Percentiles rank a stretch among this genome's conserved stretches.
Evolutionary conservation across 148 eudicot genomes (phyloP).

Genomic region (Heliamphora exappendiculata): DNA sequence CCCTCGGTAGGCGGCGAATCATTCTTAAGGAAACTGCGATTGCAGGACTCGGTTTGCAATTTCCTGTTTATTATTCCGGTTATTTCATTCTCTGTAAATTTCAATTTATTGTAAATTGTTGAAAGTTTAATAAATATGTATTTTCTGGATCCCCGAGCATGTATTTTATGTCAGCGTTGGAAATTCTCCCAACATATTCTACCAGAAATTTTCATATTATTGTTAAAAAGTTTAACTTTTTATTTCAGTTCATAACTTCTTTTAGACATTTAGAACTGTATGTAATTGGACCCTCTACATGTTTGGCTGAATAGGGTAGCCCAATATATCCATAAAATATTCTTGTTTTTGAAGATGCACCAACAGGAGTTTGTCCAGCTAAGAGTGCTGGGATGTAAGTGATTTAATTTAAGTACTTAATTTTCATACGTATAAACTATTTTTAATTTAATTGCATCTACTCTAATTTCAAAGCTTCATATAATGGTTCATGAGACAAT

Average conservation of each 20-base stretch:
- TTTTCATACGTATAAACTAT: not conserved
- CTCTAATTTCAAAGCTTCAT: not conserved
- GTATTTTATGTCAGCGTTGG: too few relatives aligned
- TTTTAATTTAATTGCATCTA: not conserved
- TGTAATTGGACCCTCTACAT: not conserved
- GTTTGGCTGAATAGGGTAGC: constrained; percentile 55
- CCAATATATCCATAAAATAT: constrained; percentile 52
- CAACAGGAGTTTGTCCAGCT: constrained; percentile 80
- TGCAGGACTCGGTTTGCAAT: too few relatives aligned
- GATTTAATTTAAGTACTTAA: not conserved
- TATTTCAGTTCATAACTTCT: not conserved
- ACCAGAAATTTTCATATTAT: not conserved
- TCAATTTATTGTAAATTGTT: too few relatives aligned
- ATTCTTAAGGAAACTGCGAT: too few relatives aligned
- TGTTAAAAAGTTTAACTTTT: too few relatives aligned
- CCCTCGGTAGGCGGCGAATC: too few relatives aligned
- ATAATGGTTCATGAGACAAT: not conserved
- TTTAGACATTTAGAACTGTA: not conserved
- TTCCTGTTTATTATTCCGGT: too few relatives aligned
- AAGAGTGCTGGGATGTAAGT: constrained; percentile 98
- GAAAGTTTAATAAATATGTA: too few relatives aligned
- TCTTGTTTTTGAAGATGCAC: constrained; percentile 96
- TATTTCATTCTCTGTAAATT: too few relatives aligned
- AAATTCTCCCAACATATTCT: too few relatives aligned
- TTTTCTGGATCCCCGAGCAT: too few relatives aligned